Evolutionary conservation across 1,139 yeast genomes (phyloP), one percentile per base, ranked within the genome.

Genomic region (Candida smagusa): DNA sequence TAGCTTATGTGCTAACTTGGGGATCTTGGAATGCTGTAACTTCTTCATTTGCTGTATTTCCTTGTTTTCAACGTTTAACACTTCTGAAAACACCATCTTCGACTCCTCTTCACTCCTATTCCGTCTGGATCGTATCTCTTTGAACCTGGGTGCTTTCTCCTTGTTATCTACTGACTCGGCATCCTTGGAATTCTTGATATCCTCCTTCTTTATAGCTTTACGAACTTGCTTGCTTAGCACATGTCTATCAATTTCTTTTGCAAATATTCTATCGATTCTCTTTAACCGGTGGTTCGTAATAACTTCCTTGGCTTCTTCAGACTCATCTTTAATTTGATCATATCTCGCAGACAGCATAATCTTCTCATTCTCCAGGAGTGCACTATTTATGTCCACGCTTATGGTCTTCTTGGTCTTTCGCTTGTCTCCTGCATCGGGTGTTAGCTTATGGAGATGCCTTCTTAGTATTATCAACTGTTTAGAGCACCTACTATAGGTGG

Each of bases 1-100:
- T 22, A 90, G 67, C 39, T 74, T 75, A 51, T 84, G 87, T 2
- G 81, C 74, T 31, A 89, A 62, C 21, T 50, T 53, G 1, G 76
- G 73, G 12, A 71, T 57, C 12, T 59, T 50, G 3, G 46, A 46
- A 6, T 44, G 44, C n/a, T 61, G 54, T 8, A 64, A 52, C 12
- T 55, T 45, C 4, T 47, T 45, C 4, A 57, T 54, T 41, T 59
- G 67, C 22, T 46, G 31, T 4, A 61, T 34, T 6, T 42, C 39
- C 21, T 43, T 49, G 11, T 44, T 16, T 6, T 31, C 25, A 4
- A 43, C 44, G 7, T 41, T 36, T 3, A 38, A 27, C n/a, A 34
- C 34, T 25, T 35, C 33, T 9, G 31, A 21, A 27, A 23, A 31
- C 2, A 34, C 34, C 13, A 12, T 16, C 22, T 9, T 29, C 12